Base-by-base conservation (phyloP, 106 monocot species). In the Amphibolis antarctica region DNA sequence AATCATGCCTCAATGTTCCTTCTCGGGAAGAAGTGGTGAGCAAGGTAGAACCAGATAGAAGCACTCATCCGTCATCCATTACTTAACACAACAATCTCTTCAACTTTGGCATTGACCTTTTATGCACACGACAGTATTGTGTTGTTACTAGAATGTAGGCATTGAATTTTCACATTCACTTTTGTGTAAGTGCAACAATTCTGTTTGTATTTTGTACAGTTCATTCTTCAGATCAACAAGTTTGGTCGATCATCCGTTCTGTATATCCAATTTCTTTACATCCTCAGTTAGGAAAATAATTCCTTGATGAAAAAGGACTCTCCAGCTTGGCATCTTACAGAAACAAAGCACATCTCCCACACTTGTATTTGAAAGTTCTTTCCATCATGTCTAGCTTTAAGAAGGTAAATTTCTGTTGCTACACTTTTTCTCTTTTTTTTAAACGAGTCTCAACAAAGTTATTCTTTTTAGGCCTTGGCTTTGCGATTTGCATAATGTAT, bases 1-100 rank as follows among this genome's bases (percentile, higher is more conserved):
- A 94, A 71, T 60, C 48, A n/a, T 80, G 75, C 77, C 86, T 94
- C 63, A 81, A 74, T 26, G 83, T 94, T 70, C 89, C 94, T 17
- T 78, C 83, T 24, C 71, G 83, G 61, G 88, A 88, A 52, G 65
- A 65, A 50, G 17, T 26, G 25, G 9, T 22, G 0, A 21, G 42
- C 13, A 42, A 21, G 19, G 29, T 3, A 21, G 28, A 23, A 57
- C 0, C 18, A 27, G 57, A 57, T 28, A 15, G 24, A 55, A 55
- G 57, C 29, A 57, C 13, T 4, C 57, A 26, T 13, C 26, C 57
- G 26, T 28, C 57, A 19, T 53, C 9, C 25, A 27, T 57, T 57
- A 26, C 57, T 57, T 26, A 57, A 14, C 7, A 30, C 13, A 13
- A 5, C 15, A 23, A n/a, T 26, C 18, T 57, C 26, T 27, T 57